A percentile compares a stretch with the other conserved stretches of the same genome.
phyloP scores from a whole-genome alignment of 169 alveolate genomes.

The Babesia ovata region DNA sequence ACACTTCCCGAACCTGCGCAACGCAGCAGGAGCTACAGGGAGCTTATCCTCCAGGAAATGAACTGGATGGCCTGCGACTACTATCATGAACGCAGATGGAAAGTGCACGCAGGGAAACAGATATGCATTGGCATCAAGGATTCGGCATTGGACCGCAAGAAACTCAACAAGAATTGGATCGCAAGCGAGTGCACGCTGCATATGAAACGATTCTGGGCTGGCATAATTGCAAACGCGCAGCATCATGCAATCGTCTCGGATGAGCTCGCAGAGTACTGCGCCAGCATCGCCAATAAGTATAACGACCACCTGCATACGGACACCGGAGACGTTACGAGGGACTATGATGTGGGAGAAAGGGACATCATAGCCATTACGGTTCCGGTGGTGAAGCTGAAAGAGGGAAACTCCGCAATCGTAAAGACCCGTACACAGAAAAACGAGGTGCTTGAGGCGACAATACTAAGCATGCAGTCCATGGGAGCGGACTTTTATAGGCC shows the following conservation, averaged over 20 bases:
- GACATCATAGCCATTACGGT: slow-evolving; percentile 63
- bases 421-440: background rate
- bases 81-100: slow-evolving; percentile 70
- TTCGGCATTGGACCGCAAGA: slow-evolving; percentile 38
- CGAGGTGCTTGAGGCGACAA: slow-evolving; percentile 46
- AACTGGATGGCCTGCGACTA: slow-evolving; percentile 75
- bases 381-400: slow-evolving; percentile 15
- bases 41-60: slow-evolving; percentile 70
- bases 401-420: background rate
- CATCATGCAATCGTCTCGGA: background rate
- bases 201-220: slow-evolving; percentile 55
- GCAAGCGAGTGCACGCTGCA: slow-evolving; percentile 49
- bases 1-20: slow-evolving; percentile 65
- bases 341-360: slow-evolving; percentile 18
- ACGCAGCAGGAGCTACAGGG: slow-evolving; percentile 67
- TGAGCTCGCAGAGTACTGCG: slow-evolving; percentile 22
- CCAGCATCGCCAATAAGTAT: background rate
- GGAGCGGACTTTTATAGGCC: slow-evolving; percentile 67
- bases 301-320: slow-evolving; percentile 17
- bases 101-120: slow-evolving; percentile 47
- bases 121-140: slow-evolving; percentile 43
- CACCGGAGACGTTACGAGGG: slow-evolving; percentile 14
- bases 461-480: slow-evolving; percentile 48
- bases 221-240: background rate
- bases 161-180: slow-evolving; percentile 59